Percentiles rank a stretch among this genome's conserved stretches.
These are phyloP conservation scores for Asterionellopsis glacialis DNA, from an alignment of 108 stramenopile species.

Conservation along the genomic window DNA sequence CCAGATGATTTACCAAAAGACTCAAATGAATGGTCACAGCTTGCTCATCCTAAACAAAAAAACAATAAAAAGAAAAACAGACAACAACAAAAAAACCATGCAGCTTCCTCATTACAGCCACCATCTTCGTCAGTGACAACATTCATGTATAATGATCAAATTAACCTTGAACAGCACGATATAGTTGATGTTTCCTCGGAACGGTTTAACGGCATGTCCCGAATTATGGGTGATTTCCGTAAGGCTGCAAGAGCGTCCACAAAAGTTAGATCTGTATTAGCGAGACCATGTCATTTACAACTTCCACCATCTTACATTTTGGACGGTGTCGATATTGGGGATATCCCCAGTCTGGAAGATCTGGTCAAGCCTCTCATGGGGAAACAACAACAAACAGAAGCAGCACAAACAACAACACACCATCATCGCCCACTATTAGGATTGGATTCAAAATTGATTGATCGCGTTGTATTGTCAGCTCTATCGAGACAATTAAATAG, in stretches of 20 bases:
- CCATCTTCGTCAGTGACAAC: too few species aligned
- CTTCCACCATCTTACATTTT: conserved; percentile 1
- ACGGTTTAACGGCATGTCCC: conserved; percentile 45
- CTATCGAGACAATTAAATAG: background rate
- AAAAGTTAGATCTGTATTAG: conserved; percentile 23
- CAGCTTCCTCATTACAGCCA: too few species aligned
- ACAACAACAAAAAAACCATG: background rate
- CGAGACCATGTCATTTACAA: conserved; percentile 5
- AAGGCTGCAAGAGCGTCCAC: conserved; percentile 34
- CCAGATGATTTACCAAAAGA: conserved; percentile 50
- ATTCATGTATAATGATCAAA: too few species aligned
- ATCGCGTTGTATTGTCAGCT: too few species aligned
- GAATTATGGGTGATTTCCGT: conserved; percentile 70
- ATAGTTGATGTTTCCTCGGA: conserved; percentile 7
- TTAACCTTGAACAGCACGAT: too few species aligned
- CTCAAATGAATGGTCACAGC: conserved; percentile 29
- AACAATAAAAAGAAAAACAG: conserved; percentile 21
- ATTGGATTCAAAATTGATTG: too few species aligned
- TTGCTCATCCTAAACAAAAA: conserved; percentile 39
- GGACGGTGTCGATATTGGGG: conserved; percentile 17
- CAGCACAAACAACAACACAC: too few species aligned
- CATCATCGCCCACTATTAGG: too few species aligned
- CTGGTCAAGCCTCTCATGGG: conserved; percentile 29
- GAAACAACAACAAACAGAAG: too few species aligned
- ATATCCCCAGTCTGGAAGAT: conserved; percentile 38